A percentile compares a stretch with the other conserved stretches of the same genome.
Evolutionary conservation across 2,329 filamentous ascomycete genomes (phyloP).

Genomic region (Colletotrichum tofieldiae): DNA sequence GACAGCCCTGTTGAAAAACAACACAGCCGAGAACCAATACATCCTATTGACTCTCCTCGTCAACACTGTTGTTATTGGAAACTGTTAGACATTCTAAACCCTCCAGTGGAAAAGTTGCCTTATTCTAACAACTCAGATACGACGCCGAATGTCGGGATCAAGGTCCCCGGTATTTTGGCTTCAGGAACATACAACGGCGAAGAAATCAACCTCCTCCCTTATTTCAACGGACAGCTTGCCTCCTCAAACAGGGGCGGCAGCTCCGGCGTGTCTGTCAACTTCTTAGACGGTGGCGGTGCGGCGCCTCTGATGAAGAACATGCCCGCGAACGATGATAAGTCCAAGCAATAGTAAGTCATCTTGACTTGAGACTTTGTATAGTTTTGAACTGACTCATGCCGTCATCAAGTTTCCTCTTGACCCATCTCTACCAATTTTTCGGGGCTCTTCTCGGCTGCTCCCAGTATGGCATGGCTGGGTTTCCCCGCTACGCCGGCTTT

Average conservation of each 20-base stretch:
- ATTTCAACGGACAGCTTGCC: conserved; percentile 70
- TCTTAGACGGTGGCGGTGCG: conserved; percentile 73
- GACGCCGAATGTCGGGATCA: conserved; percentile 65
- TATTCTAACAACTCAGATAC: conserved; percentile 58
- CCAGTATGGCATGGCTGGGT: conserved; percentile 63
- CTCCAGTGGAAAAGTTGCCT: not conserved
- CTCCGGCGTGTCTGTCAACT: conserved; percentile 68
- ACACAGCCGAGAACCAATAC: conserved; percentile 72
- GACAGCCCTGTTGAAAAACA: conserved; percentile 70
- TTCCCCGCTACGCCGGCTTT: conserved; percentile 63
- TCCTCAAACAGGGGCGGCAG: conserved; percentile 67
- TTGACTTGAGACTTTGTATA: not conserved
- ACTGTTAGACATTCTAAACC: conserved; percentile 57
- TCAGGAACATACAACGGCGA: conserved; percentile 64
- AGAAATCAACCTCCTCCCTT: conserved; percentile 71
- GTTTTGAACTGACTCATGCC: not conserved
- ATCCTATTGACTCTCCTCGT: conserved; percentile 71
- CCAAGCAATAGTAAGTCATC: conserved; percentile 68
- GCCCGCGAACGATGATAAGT: conserved; percentile 65
- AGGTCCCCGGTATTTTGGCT: conserved; percentile 71
- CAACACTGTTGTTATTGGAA: conserved; percentile 77
- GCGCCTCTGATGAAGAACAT: conserved; percentile 69
- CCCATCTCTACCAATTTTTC: conserved; percentile 75
- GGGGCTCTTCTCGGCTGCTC: conserved; percentile 71
- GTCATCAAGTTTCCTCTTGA: conserved; percentile 65